phyloP scores from a whole-genome alignment of 2,329 filamentous ascomycete genomes.

The Graphilbum fragrans region DNA sequence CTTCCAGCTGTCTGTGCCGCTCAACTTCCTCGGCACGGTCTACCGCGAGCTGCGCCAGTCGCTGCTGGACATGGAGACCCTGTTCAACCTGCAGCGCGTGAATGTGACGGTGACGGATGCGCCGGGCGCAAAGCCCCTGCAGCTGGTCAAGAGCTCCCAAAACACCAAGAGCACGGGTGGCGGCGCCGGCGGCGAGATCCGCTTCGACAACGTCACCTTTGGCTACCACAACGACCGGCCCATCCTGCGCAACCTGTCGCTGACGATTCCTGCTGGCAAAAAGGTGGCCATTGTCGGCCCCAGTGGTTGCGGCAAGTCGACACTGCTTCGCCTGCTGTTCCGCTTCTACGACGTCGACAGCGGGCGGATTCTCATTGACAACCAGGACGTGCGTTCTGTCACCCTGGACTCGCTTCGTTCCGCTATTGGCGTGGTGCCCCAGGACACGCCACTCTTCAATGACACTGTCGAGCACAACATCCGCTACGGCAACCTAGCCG shows the following conservation, averaged over 20 bases:
- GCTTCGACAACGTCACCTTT: conserved; percentile 89
- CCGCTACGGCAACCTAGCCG: conserved; percentile 69
- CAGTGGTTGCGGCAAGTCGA: conserved; percentile 92
- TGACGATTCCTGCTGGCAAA: conserved; percentile 89
- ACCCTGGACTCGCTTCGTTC: conserved; percentile 70
- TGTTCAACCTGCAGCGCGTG: conserved; percentile 95
- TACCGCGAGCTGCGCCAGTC: conserved; percentile 94
- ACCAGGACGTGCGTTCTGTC: conserved; percentile 79
- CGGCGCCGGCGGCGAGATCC: conserved; percentile 69
- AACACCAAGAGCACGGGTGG: no score
- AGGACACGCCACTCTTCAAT: conserved; percentile 95
- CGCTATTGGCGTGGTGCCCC: conserved; percentile 88
- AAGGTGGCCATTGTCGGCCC: conserved; percentile 94
- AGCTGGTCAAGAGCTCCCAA: no score
- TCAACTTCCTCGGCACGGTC: conserved; percentile 97
- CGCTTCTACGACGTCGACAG: conserved; percentile 83
- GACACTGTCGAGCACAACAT: conserved; percentile 95
- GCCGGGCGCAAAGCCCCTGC: conserved; percentile 59
- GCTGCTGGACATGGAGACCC: conserved; percentile 92
- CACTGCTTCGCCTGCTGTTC: conserved; percentile 80
- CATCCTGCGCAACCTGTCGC: conserved; percentile 70
- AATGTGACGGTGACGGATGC: conserved; percentile 77
- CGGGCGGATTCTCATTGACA: conserved; percentile 82
- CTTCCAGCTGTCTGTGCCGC: conserved; percentile 90
- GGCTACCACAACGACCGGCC: conserved; percentile 79